Conservation (phyloP, 164 flowering plant genomes). For the Pachysandra terminalis region DNA sequence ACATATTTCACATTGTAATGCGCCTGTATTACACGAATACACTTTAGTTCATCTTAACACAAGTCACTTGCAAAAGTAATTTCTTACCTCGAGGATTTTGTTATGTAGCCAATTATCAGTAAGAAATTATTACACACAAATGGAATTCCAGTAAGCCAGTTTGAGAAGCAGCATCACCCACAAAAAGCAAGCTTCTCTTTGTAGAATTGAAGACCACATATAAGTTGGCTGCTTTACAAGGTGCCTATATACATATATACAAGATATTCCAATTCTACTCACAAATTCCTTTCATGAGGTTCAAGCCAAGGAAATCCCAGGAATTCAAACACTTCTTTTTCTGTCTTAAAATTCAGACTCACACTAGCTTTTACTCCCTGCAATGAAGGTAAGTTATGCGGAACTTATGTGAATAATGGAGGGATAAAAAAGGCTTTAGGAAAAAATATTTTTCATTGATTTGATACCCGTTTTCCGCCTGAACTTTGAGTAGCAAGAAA, state of each 20-base stretch:
- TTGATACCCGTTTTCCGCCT: conserved; percentile 64
- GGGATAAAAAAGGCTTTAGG: neutral
- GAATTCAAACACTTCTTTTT: conserved; percentile 87
- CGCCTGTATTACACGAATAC: too few species aligned
- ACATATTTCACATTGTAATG: too few species aligned
- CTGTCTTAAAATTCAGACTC: conserved; percentile 65
- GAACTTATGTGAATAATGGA: neutral
- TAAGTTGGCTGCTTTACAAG: neutral
- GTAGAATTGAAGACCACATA: too few species aligned
- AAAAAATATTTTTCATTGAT: neutral
- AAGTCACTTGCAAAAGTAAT: too few species aligned
- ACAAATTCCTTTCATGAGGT: conserved; percentile 88
- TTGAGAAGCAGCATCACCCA: too few species aligned
- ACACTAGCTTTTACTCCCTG: conserved; percentile 60
- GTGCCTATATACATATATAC: neutral
- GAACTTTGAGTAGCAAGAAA: conserved; percentile 78
- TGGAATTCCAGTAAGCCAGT: too few species aligned
- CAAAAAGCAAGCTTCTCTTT: too few species aligned
- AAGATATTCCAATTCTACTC: conserved; percentile 16
- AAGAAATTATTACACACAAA: too few species aligned
- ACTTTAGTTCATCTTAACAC: too few species aligned
- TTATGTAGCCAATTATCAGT: too few species aligned
- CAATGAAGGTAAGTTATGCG: neutral
- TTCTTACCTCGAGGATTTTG: too few species aligned
- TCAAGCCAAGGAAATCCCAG: conserved; percentile 92